Base-by-base conservation (phyloP, 192 early-diverging fungal species). In the Irineochytrium annulatum region DNA sequence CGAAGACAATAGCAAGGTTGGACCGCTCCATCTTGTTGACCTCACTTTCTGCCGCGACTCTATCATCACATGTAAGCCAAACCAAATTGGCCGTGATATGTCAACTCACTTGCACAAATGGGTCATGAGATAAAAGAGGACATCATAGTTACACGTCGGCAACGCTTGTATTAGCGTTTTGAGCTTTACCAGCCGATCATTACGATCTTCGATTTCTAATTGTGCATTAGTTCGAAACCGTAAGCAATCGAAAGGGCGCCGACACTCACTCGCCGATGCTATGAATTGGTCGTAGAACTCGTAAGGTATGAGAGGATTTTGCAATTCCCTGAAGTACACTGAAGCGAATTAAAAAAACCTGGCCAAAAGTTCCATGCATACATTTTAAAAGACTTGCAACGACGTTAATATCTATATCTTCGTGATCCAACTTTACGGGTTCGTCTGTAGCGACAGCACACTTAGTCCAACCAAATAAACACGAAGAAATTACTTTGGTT, bases 181-280 rank as follows among this genome's bases (percentile, higher is more conserved):
- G 34, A 89, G 69, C 35, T 75, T 70, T 59, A 80, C 84, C 56
- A 91, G 76, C 17, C 84, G 75, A 30, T 80, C 79, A 52, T 92
- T 82, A 55, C 88, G 88, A 34, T 88, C 86, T 24, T 64, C 61
- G 32, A 79, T 62, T 45, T 71, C 73, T 72, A 35, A 69, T 54
- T 33, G 65, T 3, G 27, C 27, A 24, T 20, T 1, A 34, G 51
- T 62, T 31, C 35, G 31, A 16, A 16, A 31, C 14, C 4, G 5
- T 33, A 61, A 75, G 0, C 64, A 63, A 54, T 37, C 24, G 45
- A 52, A 54, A 27, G 77, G 27, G 26, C 13, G 45, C 51, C 46
- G 43, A 60, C 39, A 86, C 81, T 31, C 63, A 86, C 75, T 77
- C 24, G 72, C 67, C n/a, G 73, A 69, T 2, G 57, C 59, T 39